phyloP scores from a whole-genome alignment of 2,329 filamentous ascomycete genomes.

The Sodiomyces alkalinus region DNA sequence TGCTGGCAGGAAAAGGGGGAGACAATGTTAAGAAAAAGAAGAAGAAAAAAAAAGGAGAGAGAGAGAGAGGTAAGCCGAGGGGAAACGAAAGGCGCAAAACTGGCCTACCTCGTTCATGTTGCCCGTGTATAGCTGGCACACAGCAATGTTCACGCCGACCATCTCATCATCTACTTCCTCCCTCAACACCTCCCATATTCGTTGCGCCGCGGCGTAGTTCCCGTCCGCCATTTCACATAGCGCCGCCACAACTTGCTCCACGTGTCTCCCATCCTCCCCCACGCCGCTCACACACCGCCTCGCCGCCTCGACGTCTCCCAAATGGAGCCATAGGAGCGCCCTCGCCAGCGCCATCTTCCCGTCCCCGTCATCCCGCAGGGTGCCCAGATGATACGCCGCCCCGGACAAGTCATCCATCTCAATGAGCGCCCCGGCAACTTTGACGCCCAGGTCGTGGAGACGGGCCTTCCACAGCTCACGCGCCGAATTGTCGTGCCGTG shows the following conservation, averaged over 20 bases:
- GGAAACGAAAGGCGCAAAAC: too few species aligned
- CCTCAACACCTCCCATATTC: constrained; percentile 40
- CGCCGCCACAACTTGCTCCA: constrained; percentile 41
- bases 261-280: constrained; percentile 15
- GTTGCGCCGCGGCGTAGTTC: constrained; percentile 48
- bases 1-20: not conserved
- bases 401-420: constrained; percentile 82
- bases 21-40: too few species aligned
- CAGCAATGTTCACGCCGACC: constrained; percentile 67
- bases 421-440: constrained; percentile 50
- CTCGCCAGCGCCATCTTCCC: constrained; percentile 30
- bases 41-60: constrained; percentile 1
- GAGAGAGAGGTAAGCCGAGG: not conserved
- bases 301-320: constrained; percentile 63
- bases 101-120: constrained; percentile 55
- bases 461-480: constrained; percentile 54
- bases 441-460: constrained; percentile 59
- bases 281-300: constrained; percentile 30
- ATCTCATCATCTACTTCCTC: constrained; percentile 42
- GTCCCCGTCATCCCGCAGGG: constrained; percentile 28
- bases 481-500: constrained; percentile 33
- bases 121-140: constrained; percentile 72
- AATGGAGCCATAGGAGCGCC: constrained; percentile 58
- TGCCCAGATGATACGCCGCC: constrained; percentile 57
- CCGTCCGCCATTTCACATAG: constrained; percentile 68